phyloP scores from a whole-genome alignment of 116 monocot genomes.

The Zostera marina region DNA sequence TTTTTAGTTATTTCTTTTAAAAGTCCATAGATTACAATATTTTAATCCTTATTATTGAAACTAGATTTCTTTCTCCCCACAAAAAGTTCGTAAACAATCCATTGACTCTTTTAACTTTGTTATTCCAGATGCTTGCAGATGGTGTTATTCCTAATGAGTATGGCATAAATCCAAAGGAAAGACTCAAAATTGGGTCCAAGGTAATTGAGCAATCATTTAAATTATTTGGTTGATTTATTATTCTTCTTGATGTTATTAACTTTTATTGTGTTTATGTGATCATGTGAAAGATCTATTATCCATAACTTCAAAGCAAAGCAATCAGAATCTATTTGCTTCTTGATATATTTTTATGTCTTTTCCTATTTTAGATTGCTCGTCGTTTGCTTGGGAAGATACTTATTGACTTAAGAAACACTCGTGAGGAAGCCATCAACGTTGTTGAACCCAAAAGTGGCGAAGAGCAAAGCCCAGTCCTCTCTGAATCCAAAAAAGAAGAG shows the following conservation, averaged over 20 bases:
- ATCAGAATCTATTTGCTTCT: neutral
- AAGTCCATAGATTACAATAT: neutral
- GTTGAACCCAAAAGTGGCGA: conserved; percentile 52
- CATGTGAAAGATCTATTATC: neutral
- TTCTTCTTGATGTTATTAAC: neutral
- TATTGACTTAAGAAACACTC: conserved; percentile 86
- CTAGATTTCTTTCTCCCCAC: neutral
- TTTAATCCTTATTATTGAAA: neutral
- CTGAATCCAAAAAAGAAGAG: conserved; percentile 43
- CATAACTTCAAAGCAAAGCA: neutral
- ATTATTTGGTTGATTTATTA: neutral
- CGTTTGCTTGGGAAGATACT: conserved; percentile 89
- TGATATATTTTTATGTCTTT: neutral
- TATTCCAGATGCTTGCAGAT: conserved; percentile 80
- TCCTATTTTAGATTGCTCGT: conserved; percentile 61
- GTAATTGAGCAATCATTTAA: conserved; percentile 17
- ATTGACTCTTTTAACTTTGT: neutral
- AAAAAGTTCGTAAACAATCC: neutral
- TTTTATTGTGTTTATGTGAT: neutral
- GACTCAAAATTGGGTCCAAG: conserved; percentile 98
- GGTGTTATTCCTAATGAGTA: conserved; percentile 99
- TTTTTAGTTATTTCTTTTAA: too few relatives aligned
- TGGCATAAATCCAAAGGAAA: conserved; percentile 94
- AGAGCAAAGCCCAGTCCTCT: conserved; percentile 17
- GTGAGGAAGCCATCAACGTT: conserved; percentile 90